A percentile compares a stretch with the other conserved stretches of the same genome.
Conservation (phyloP, 768 basidiomycete genomes). For the Amanita molliuscula region DNA sequence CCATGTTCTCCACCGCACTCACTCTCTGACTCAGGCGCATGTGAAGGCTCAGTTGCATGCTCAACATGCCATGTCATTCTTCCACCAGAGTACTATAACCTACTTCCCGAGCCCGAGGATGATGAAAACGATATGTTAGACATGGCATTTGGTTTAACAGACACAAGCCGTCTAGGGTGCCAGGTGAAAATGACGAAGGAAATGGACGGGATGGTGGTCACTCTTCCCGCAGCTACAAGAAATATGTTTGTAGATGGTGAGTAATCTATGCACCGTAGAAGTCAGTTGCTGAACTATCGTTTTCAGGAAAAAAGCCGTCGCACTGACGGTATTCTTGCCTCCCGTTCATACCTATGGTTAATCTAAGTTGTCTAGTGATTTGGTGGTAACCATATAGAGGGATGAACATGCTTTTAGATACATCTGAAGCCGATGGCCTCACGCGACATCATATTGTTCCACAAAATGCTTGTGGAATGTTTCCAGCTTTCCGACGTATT, state of each 20-base stretch:
- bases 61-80: conserved; percentile 96
- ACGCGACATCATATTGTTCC: conserved; percentile 18
- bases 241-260: conserved; percentile 97
- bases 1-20: neutral
- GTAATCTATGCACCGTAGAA: conserved; percentile 8
- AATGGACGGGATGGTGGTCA: conserved; percentile 79
- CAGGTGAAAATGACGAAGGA: conserved; percentile 71
- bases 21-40: conserved; percentile 56
- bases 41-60: conserved; percentile 94
- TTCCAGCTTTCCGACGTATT: conserved; percentile 82
- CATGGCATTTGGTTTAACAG: conserved; percentile 94
- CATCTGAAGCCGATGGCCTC: neutral
- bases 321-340: neutral
- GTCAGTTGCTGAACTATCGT: neutral
- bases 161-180: conserved; percentile 79
- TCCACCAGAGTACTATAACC: conserved; percentile 70
- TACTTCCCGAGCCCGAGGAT: conserved; percentile 86
- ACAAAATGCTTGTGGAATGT: conserved; percentile 25
- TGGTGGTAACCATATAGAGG: neutral
- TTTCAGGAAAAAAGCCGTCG: conserved; percentile 6
- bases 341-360: neutral
- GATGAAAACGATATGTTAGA: conserved; percentile 99
- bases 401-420: neutral
- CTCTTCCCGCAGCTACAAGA: conserved; percentile 81
- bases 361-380: neutral